phyloP scores from a whole-genome alignment of 306 rosid species.

The Abrus pulchellus region DNA sequence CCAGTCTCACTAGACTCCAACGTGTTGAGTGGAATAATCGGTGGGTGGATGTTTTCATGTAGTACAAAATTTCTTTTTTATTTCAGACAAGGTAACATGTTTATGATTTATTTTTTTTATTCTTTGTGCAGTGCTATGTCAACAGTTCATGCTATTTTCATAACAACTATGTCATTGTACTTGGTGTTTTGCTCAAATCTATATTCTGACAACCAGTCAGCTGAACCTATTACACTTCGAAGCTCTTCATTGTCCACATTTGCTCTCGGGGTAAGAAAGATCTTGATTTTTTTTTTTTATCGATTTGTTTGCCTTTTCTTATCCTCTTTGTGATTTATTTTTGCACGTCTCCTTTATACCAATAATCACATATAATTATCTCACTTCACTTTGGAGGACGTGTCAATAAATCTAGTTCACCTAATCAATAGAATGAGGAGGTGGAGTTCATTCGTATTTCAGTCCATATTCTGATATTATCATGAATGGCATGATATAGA shows the following conservation, averaged over 20 bases:
- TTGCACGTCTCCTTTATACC: constrained; percentile 17
- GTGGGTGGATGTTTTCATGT: constrained; percentile 55
- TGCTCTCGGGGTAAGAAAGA: constrained; percentile 76
- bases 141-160: constrained; percentile 86
- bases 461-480: not conserved
- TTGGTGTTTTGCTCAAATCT: constrained; percentile 83
- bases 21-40: constrained; percentile 92
- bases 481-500: not conserved
- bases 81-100: constrained; percentile 31
- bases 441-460: constrained; percentile 13
- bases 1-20: constrained; percentile 76
- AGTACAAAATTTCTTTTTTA: constrained; percentile 25
- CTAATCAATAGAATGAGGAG: constrained; percentile 11
- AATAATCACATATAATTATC: constrained; percentile 31
- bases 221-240: constrained; percentile 62
- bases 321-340: constrained; percentile 37
- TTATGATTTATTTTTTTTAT: constrained; percentile 22
- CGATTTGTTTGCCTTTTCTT: constrained; percentile 33
- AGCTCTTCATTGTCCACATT: constrained; percentile 73
- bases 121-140: constrained; percentile 79
- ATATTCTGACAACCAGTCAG: constrained; percentile 62
- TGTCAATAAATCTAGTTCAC: constrained; percentile 29
- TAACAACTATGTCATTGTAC: constrained; percentile 81
- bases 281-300: not conserved
- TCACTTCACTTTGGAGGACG: constrained; percentile 4